Evolutionary conservation across 345 rosid species (phyloP).

Genomic region (Hibiscus syriacus): DNA sequence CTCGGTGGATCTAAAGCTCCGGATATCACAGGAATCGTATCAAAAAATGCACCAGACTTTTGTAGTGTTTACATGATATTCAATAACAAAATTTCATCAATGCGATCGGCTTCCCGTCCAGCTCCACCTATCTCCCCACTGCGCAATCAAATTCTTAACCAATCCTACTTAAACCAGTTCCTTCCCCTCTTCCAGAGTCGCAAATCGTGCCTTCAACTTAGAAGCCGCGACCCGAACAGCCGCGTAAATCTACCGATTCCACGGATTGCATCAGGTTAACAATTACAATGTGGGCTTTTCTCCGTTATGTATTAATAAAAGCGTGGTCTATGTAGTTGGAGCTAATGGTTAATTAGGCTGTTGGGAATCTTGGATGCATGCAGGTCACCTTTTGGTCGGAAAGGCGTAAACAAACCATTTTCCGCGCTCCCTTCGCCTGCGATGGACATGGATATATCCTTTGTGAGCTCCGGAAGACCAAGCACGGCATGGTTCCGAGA

Average conservation of each 20-base stretch:
- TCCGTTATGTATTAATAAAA: too few species aligned
- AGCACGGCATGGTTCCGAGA: conserved; percentile 39
- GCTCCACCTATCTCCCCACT: conserved; percentile 51
- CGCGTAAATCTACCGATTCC: conserved; percentile 43
- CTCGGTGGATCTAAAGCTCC: conserved; percentile 48
- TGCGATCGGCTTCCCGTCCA: conserved; percentile 58
- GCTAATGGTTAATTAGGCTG: too few species aligned
- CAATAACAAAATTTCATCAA: conserved; percentile 69
- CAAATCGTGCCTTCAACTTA: conserved; percentile 28
- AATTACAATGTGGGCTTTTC: not conserved
- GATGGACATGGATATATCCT: conserved; percentile 61
- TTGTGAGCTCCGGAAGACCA: conserved; percentile 66
- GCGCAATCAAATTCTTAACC: conserved; percentile 28
- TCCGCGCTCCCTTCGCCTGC: conserved; percentile 30
- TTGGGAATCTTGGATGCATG: conserved; percentile 11
- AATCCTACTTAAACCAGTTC: conserved; percentile 19
- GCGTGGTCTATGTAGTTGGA: not conserved
- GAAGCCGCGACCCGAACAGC: conserved; percentile 37
- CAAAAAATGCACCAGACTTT: conserved; percentile 77
- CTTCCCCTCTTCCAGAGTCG: conserved; percentile 14
- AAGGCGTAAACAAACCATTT: conserved; percentile 38
- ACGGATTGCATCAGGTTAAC: conserved; percentile 41
- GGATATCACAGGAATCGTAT: conserved; percentile 51
- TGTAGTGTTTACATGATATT: conserved; percentile 58
- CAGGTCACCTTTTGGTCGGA: conserved; percentile 68